These are phyloP conservation scores for Saccharomyces eubayanus DNA, from an alignment of 805 yeast genomes.

Conservation along the genomic window DNA sequence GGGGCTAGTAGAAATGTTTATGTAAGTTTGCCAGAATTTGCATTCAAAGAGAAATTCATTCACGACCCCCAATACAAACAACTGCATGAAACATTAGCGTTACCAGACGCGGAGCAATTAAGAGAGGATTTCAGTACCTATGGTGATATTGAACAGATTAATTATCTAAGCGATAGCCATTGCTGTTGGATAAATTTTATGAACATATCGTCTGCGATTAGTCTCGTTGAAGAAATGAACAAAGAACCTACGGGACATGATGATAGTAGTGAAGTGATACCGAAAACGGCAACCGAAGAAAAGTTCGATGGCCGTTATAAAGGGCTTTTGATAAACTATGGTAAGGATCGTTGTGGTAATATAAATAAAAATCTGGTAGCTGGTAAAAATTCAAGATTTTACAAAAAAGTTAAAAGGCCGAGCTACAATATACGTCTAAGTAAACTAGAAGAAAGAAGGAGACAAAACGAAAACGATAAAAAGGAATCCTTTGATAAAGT, in stretches of 20 bases:
- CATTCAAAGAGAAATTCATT: conserved; percentile 33
- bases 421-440: conserved; percentile 20
- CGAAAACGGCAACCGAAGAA: conserved; percentile 4
- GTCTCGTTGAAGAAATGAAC: conserved; percentile 52
- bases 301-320: conserved; percentile 40
- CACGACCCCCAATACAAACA: conserved; percentile 29
- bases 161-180: conserved; percentile 56
- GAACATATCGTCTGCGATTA: conserved; percentile 55
- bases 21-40: conserved; percentile 46
- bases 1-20: conserved; percentile 76
- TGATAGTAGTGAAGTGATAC: conserved; percentile 22
- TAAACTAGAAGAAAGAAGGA: conserved; percentile 27
- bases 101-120: conserved; percentile 43
- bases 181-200: conserved; percentile 72
- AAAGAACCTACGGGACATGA: conserved; percentile 26
- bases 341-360: conserved; percentile 76
- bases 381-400: conserved; percentile 41
- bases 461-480: conserved; percentile 14
- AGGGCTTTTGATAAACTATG: conserved; percentile 54
- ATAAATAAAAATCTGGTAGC: conserved; percentile 32
- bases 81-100: conserved; percentile 18
- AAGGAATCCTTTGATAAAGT: neutral
- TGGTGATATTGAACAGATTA: conserved; percentile 72
- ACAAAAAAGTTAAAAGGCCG: conserved; percentile 36
- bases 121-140: conserved; percentile 53